Evolutionary conservation across 2,329 filamentous ascomycete species (phyloP), one percentile per base, ranked within the genome.

Genomic region (Stachybotrys elegans): DNA sequence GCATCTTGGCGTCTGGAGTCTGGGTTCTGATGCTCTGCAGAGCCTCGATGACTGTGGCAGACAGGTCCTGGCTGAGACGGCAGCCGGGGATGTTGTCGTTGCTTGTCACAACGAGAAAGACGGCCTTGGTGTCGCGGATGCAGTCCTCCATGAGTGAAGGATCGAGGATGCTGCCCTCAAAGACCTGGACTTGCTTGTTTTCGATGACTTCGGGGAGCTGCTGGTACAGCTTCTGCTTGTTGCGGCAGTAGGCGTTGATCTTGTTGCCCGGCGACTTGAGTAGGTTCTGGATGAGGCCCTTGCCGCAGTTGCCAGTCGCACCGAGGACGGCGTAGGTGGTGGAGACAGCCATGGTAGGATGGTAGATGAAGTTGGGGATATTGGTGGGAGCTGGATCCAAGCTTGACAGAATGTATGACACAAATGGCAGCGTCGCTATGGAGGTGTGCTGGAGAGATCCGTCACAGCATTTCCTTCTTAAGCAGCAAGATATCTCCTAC

Each of bases 241-340:
- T 66, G 45, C 71, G 72, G 44, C 69, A 71, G 55, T 69, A 75
- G 17, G 66, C 70, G 44, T 69, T 50, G 46, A 76, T 57, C 4
- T 50, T 48, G 25, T 43, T 51, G 8, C 60, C 27, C 1, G 62
- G 57, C 1, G 43, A 42, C 11, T 57, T 40, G 5, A 73, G 59
- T 2, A 75, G 59, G 29, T 57, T 58, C 19, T 63, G 38, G 29
- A 76, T 59, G 22, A 75, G 56, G 3, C 67, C 61, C 2, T 50
- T 58, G 42, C 72, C 72, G 32, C 60, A 66, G 48, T 70, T 72
- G 6, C 72, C 72, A 1, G 70, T 75, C 17, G 53, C 47, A 7
- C 69, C 68, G 2, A 72, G 51, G 9, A 72, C 51, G 5, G 68
- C 68, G 48, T 68, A 71, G 20, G 34, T 16, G n/a, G n/a, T n/a